Evolutionary conservation across 129 eudicot species (phyloP).

Genomic region (Lactuca saligna): DNA sequence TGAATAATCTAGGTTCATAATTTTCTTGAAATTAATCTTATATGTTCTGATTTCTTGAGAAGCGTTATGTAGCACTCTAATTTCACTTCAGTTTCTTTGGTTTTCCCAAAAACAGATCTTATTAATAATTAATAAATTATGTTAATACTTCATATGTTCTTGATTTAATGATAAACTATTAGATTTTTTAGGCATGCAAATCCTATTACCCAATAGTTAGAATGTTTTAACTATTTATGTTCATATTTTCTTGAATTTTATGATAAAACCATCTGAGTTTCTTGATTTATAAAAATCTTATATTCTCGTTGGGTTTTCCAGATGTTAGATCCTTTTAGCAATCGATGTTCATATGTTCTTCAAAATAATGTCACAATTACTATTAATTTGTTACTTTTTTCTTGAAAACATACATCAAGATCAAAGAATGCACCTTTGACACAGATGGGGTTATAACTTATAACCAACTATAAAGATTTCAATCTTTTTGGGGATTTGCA

Average conservation of each 20-base stretch:
- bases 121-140: too few species aligned
- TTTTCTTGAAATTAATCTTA: conserved; percentile 12
- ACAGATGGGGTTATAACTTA: too few species aligned
- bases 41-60: not conserved
- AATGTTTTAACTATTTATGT: not conserved
- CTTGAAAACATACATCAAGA: conserved; percentile 12
- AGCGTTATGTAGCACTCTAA: not conserved
- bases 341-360: conserved; percentile 24
- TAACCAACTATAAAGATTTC: not conserved
- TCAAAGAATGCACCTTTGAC: conserved; percentile 25
- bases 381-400: not conserved
- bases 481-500: not conserved
- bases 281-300: not conserved
- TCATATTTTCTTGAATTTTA: not conserved
- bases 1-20: not conserved
- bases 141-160: too few species aligned
- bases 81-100: not conserved
- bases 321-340: conserved; percentile 1
- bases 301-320: conserved; percentile 12
- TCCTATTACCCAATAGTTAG: not conserved
- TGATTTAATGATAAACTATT: not conserved
- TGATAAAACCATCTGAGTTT: too few species aligned
- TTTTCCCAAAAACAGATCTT: too few species aligned
- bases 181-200: not conserved
- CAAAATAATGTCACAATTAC: not conserved